Percentiles rank a stretch among this genome's conserved stretches.
These are phyloP conservation scores for Rutstroemia sp. DNA, from an alignment of 2,329 filamentous ascomycete genomes.

Conservation along the genomic window DNA sequence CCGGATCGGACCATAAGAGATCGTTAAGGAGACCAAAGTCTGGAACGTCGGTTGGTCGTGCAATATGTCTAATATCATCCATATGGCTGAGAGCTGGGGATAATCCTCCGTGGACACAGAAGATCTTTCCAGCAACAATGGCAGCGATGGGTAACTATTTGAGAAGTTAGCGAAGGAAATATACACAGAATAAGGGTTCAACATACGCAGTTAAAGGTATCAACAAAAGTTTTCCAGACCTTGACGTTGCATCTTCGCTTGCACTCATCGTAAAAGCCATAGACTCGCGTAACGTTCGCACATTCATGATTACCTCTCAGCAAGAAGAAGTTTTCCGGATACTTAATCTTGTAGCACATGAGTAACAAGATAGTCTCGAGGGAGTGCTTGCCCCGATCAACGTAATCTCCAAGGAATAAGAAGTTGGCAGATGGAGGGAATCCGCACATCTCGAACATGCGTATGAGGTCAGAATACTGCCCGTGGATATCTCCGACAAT, in stretches of 20 bases:
- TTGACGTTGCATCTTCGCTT: conserved; percentile 95
- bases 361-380: conserved; percentile 89
- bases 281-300: conserved; percentile 90
- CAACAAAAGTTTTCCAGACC: conserved; percentile 96
- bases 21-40: conserved; percentile 96
- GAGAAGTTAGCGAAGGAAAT: conserved; percentile 12
- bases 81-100: conserved; percentile 91
- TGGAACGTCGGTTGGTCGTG: conserved; percentile 90
- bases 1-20: conserved; percentile 92
- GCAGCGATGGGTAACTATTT: conserved; percentile 74
- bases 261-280: conserved; percentile 98
- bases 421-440: conserved; percentile 91
- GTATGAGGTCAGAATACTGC: conserved; percentile 91
- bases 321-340: conserved; percentile 94
- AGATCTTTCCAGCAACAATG: conserved; percentile 97
- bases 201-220: conserved; percentile 76
- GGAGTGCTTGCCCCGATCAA: conserved; percentile 92
- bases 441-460: conserved; percentile 98
- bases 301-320: conserved; percentile 94
- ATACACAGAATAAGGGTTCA: not conserved
- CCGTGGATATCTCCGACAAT: conserved; percentile 96
- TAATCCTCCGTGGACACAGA: conserved; percentile 91
- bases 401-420: conserved; percentile 91
- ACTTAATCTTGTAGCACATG: conserved; percentile 95
- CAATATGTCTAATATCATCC: conserved; percentile 97